Conservation (phyloP, 169 alveolate species). For the Plasmodium gallinaceum region DNA sequence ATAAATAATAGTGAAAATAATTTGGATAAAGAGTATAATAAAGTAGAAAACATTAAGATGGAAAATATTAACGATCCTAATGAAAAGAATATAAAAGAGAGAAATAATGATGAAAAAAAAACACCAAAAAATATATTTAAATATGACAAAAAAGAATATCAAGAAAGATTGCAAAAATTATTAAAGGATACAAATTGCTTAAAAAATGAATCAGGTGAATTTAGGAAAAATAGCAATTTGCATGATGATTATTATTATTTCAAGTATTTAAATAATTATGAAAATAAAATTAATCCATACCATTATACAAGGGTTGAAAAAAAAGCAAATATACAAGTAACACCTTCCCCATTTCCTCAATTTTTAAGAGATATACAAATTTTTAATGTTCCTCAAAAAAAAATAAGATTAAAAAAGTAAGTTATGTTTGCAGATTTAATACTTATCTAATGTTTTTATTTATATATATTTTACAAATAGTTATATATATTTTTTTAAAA, state of each 20-base stretch:
- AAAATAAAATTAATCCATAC: constrained; percentile 24
- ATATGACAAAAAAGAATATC: constrained; percentile 28
- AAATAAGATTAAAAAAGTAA: constrained; percentile 63
- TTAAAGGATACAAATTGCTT: constrained; percentile 13
- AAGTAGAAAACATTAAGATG: neutral
- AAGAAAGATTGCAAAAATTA: constrained; percentile 28
- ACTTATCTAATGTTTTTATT: too few relatives aligned
- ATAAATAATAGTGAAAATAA: neutral
- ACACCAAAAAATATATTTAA: constrained; percentile 8
- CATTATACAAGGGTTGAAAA: constrained; percentile 33
- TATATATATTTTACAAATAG: too few relatives aligned
- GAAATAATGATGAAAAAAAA: neutral
- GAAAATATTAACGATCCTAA: neutral
- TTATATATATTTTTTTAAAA: too few relatives aligned
- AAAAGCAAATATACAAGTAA: constrained; percentile 65
- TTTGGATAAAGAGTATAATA: neutral
- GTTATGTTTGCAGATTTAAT: neutral
- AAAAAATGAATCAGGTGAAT: constrained; percentile 7
- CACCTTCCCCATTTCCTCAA: constrained; percentile 75
- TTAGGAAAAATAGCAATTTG: constrained; percentile 48
- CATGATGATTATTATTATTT: constrained; percentile 76
- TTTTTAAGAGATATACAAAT: constrained; percentile 75
- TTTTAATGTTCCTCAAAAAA: constrained; percentile 33
- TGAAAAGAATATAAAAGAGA: neutral
- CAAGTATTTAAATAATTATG: constrained; percentile 46